These are phyloP conservation scores for Zhuliangozyma blackwelliae DNA, from an alignment of 1,139 yeast species.

Conservation along the genomic window DNA sequence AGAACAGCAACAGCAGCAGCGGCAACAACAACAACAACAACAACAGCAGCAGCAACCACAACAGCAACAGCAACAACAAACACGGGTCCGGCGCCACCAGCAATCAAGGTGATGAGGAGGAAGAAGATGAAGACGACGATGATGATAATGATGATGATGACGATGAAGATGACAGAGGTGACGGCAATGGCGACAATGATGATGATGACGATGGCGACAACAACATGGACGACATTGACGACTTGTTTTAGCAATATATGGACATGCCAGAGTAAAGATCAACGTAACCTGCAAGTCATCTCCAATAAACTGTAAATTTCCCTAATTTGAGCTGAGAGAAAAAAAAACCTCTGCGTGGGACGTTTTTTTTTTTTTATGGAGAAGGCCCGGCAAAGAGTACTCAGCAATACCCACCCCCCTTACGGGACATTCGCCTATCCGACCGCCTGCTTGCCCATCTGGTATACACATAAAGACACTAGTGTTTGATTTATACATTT, in stretches of 20 bases:
- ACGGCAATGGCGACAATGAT: constrained; percentile 24
- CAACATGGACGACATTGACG: constrained; percentile 40
- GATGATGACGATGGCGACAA: constrained; percentile 36
- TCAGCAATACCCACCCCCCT: too few relatives aligned
- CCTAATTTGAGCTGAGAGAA: too few relatives aligned
- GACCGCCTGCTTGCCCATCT: too few relatives aligned
- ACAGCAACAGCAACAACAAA: background rate
- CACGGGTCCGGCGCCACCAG: constrained; percentile 4
- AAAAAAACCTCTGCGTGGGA: too few relatives aligned
- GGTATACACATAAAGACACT: too few relatives aligned
- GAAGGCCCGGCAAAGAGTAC: too few relatives aligned
- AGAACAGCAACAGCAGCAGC: background rate
- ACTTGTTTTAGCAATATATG: constrained; percentile 17
- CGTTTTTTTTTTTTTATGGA: too few relatives aligned
- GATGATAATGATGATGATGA: constrained; percentile 26
- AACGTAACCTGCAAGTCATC: constrained; percentile 3
- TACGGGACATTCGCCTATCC: too few relatives aligned
- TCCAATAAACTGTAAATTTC: background rate
- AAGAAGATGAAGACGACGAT: constrained; percentile 18
- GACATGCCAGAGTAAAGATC: too few relatives aligned
- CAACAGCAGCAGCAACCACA: background rate
- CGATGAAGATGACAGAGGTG: constrained; percentile 27
- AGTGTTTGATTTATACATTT: too few relatives aligned
- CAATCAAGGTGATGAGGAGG: constrained; percentile 18
- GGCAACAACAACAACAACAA: background rate